Conservation (phyloP, 768 basidiomycete species). For the Auricularia heimuer region DNA sequence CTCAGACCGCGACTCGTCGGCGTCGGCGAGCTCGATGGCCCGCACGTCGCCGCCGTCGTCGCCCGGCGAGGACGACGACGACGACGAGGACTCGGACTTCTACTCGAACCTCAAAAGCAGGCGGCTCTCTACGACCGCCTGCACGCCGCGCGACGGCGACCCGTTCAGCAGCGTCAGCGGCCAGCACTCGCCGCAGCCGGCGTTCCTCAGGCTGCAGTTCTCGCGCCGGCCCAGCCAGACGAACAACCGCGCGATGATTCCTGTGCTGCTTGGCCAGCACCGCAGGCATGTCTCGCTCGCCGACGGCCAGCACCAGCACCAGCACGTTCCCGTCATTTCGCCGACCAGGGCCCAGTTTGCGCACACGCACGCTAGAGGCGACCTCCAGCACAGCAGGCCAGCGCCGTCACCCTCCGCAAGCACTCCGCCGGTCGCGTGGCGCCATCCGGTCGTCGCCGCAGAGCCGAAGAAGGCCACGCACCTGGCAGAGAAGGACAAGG, state of each 20-base stretch:
- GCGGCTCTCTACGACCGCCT: not conserved
- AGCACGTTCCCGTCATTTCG: not conserved
- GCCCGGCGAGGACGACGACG: not conserved
- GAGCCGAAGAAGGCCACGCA: not conserved
- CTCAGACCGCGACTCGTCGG: not conserved
- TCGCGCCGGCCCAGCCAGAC: slow-evolving; percentile 1
- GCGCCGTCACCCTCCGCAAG: not conserved
- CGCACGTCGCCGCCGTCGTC: not conserved
- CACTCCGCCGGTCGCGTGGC: slow-evolving; percentile 1
- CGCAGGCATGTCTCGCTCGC: not conserved
- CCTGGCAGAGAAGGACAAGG: not conserved
- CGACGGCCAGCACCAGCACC: not conserved
- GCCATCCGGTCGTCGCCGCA: not conserved
- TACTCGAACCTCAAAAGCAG: not conserved
- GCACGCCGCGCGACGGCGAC: slow-evolving; percentile 1
- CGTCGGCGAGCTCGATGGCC: not conserved
- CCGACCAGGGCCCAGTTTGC: not conserved
- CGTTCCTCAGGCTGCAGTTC: not conserved
- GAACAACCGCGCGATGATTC: not conserved
- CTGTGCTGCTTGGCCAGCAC: not conserved
- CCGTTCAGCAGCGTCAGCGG: not conserved
- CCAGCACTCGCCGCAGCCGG: not conserved
- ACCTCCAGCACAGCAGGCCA: not conserved
- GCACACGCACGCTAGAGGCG: not conserved
- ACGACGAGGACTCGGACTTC: not conserved